Percentiles rank a stretch among this genome's conserved stretches.
Conservation (phyloP, 805 yeast genomes). For the Cyberlindnera mississippiensis region DNA sequence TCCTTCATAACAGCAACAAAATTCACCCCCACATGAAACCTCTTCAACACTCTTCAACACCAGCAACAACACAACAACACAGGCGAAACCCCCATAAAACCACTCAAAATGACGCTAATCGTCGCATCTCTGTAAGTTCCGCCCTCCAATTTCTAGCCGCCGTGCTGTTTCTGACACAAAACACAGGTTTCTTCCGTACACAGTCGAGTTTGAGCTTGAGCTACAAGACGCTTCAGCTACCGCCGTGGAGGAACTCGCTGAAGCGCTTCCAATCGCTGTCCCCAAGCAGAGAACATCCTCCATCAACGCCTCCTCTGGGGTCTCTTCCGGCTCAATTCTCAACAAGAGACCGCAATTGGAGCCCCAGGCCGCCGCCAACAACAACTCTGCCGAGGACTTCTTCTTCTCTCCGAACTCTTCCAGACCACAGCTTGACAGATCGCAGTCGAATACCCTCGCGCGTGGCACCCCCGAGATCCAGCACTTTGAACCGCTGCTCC, state of each 20-base stretch:
- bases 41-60: neutral
- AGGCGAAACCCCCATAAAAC: neutral
- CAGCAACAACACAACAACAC: neutral
- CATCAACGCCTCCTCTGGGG: conserved; percentile 14
- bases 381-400: conserved; percentile 27
- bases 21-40: neutral
- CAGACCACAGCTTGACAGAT: conserved; percentile 5
- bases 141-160: conserved; percentile 1
- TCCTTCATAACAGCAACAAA: neutral
- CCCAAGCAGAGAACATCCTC: conserved; percentile 22
- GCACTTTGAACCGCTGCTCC: conserved; percentile 6
- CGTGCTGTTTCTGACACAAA: neutral
- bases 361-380: conserved; percentile 14
- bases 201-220: conserved; percentile 54
- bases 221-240: conserved; percentile 23
- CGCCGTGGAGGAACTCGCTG: conserved; percentile 31
- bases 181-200: conserved; percentile 61
- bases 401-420: conserved; percentile 17
- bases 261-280: conserved; percentile 15
- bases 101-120: conserved; percentile 53
- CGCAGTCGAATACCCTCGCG: conserved; percentile 4
- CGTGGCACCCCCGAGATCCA: conserved; percentile 1
- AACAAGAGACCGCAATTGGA: conserved; percentile 2
- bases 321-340: conserved; percentile 18
- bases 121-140: conserved; percentile 61